Percentiles rank a stretch among this genome's conserved stretches.
Conservation (phyloP, 2,329 filamentous ascomycete genomes). For the Calcarisporium arbuscula region DNA sequence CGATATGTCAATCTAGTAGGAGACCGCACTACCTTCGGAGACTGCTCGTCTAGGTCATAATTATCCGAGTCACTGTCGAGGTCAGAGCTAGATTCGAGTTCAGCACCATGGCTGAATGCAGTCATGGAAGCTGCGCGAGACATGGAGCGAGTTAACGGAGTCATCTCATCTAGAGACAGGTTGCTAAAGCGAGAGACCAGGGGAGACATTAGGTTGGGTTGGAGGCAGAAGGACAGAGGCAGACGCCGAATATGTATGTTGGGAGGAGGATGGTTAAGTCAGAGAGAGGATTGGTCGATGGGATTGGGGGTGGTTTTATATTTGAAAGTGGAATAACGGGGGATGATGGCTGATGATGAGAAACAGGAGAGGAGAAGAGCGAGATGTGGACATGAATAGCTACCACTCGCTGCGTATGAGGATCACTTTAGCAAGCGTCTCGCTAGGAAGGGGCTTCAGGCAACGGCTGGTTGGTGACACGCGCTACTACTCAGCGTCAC, state of each 20-base stretch:
- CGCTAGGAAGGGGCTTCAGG: too few relatives aligned
- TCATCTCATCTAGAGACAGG: constrained; percentile 24
- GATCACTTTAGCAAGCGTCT: too few relatives aligned
- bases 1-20: constrained; percentile 34
- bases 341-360: too few relatives aligned
- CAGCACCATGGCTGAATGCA: background rate
- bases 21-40: constrained; percentile 25
- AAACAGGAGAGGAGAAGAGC: too few relatives aligned
- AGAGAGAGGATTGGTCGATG: too few relatives aligned
- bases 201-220: constrained; percentile 20
- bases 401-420: too few relatives aligned
- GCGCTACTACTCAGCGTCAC: too few relatives aligned
- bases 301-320: too few relatives aligned
- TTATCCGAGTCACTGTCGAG: constrained; percentile 20
- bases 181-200: constrained; percentile 19
- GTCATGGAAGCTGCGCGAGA: constrained; percentile 9
- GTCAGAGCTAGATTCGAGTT: constrained; percentile 20
- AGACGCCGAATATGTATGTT: constrained; percentile 6
- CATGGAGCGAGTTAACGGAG: constrained; percentile 15
- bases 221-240: constrained; percentile 1
- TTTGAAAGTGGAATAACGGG: too few relatives aligned
- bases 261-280: too few relatives aligned
- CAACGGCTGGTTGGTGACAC: too few relatives aligned
- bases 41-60: constrained; percentile 27
- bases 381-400: too few relatives aligned